Base-by-base conservation (phyloP, 352 stramenopile species). In the Albugo candida region DNA sequence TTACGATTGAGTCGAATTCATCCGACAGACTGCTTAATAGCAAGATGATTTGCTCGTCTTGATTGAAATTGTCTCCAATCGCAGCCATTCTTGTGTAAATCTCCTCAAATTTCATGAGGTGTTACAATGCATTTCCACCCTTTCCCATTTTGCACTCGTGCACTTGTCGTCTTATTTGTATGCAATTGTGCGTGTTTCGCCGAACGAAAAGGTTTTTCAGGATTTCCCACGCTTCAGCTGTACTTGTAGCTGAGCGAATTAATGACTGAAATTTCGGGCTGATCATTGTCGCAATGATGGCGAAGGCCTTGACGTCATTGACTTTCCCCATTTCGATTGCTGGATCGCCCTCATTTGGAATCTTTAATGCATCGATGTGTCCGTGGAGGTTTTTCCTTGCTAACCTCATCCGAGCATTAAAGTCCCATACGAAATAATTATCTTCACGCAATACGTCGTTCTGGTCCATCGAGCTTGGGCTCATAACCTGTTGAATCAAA, bases 1-100 rank as follows among this genome's bases (percentile, higher is more conserved):
- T 58, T 0, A 61, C 39, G 48, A 62, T 62, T 2, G 21, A 41
- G 10, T 59, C 52, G 20, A 52, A 59, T 16, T 61, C 50, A n/a
- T 34, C 13, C 2, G 54, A 37, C 2, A 61, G 38, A 17, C 53
- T 58, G 13, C 43, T 27, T 0, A 56, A 42, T 31, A 31, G 24
- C 3, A 3, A 8, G 8, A 31, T 31, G 0, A 59, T 43, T 5
- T 38, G 17, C 51, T 59, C 55, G 13, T 56, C 55, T 8, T 60
- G 48, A 0, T 20, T n/a, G 0, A 53, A 0, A 2, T 39, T 19
- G 4, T 62, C 51, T 41, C 55, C 47, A 6, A 56, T 53, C n/a
- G 47, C 52, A 1, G 12, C 48, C 2, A 62, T 16, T 1, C 40
- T 17, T 11, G 54, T 18, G 13, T 47, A 56, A 27, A 59, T 41